Evolutionary conservation across 164 flowering plant genomes (phyloP).

Genomic region (Liquidambar formosana): DNA sequence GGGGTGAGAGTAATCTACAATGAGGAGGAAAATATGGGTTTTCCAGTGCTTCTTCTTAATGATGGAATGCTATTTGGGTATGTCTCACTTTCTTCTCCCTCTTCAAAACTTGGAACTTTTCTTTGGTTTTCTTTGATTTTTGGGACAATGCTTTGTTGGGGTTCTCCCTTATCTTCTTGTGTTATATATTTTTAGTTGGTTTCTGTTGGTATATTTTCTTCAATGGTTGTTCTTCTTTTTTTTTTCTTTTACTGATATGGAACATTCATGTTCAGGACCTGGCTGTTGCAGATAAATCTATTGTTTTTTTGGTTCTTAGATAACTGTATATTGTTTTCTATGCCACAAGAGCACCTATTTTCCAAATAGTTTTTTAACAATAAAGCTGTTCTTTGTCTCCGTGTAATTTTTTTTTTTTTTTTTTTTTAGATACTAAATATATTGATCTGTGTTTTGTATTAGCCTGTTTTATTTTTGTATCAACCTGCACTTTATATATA

Average conservation of each 20-base stretch:
- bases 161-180: neutral
- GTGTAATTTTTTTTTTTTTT: too few relatives aligned
- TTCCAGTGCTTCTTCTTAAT: conserved; percentile 27
- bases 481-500: too few relatives aligned
- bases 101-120: neutral
- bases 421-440: too few relatives aligned
- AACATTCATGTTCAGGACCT: neutral
- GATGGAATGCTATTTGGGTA: conserved; percentile 35
- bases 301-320: too few relatives aligned
- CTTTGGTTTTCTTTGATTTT: neutral
- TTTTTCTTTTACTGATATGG: neutral
- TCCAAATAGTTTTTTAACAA: too few relatives aligned
- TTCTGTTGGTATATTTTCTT: too few relatives aligned
- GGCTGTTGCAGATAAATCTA: too few relatives aligned
- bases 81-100: conserved; percentile 1
- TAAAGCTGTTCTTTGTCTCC: neutral
- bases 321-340: neutral
- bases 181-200: neutral
- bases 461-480: too few relatives aligned
- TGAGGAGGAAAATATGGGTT: conserved; percentile 26
- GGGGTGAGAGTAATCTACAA: neutral
- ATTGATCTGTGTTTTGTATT: too few relatives aligned
- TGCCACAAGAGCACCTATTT: neutral
- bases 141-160: neutral
- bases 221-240: too few relatives aligned